Evolutionary conservation across 257 asterid species (phyloP), one percentile per base, ranked within the genome.

Genomic region (Leptodermis oblonga): DNA sequence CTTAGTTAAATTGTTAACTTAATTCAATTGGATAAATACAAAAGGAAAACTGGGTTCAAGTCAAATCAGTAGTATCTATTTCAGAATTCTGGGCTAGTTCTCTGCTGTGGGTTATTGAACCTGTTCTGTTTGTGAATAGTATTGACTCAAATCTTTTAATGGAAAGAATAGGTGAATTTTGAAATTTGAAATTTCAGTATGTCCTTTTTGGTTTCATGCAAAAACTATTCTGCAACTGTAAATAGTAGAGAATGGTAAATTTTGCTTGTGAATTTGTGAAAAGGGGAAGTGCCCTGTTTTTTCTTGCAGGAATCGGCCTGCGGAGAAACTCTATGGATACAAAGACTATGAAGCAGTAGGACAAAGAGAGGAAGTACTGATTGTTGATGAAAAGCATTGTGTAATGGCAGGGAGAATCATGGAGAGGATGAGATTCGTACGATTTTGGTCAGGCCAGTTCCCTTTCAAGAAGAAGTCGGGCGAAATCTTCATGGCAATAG

Each of bases 251-350:
- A n/a, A n/a, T n/a, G n/a, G n/a, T n/a, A n/a, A n/a, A n/a, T n/a
- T 63, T 39, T 63, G 52, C 36, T 59, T 59, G 41, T 7, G 20
- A 17, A 58, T 14, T 4, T 11, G 12, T 1, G 25, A 4, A 25
- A 14, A 9, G 9, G 23, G 31, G 39, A 42, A 45, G 42, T 58
- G 12, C 1, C 1, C 15, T 37, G n/a, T 64, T 64, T 42, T 46
- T 42, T 64, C 65, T 77, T 73, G 78, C 82, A 92, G 96, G 96
- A 92, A 88, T 67, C 49, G 48, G 30, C 82, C 94, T 0, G 95
- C 97, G 39, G 95, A 89, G 77, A 87, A 81, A 51, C 90, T 92
- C 58, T 92, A 65, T 70, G 96, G 90, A 22, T 89, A 92, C 73
- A 86, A 82, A 69, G 82, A 78, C 49, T 52, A 76, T 39, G 95